These are phyloP conservation scores for Saksenaea vasiformis DNA, from an alignment of 371 early-diverging fungal genomes.

Conservation along the genomic window DNA sequence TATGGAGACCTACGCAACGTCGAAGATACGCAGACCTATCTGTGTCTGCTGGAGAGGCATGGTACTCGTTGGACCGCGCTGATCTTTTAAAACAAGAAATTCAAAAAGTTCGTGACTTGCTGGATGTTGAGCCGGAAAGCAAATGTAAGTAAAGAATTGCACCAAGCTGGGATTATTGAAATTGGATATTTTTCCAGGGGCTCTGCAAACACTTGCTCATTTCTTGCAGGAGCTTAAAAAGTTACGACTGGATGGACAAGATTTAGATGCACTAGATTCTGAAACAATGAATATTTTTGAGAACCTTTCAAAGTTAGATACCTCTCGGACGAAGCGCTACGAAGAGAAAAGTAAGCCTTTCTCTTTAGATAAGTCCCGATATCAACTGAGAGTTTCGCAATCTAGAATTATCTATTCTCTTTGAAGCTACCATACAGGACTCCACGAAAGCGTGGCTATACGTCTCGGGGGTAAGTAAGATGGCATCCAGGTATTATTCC, in stretches of 20 bases:
- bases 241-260: slow-evolving; percentile 11
- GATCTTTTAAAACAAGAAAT: slow-evolving; percentile 63
- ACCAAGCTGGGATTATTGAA: neutral
- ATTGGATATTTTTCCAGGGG: slow-evolving; percentile 37
- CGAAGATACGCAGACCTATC: slow-evolving; percentile 8
- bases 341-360: slow-evolving; percentile 56
- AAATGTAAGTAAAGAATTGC: slow-evolving; percentile 63
- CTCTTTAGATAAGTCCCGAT: neutral
- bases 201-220: slow-evolving; percentile 51
- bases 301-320: slow-evolving; percentile 58
- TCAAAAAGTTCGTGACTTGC: slow-evolving; percentile 69
- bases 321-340: slow-evolving; percentile 63
- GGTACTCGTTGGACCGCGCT: slow-evolving; percentile 46
- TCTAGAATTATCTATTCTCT: neutral
- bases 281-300: slow-evolving; percentile 58
- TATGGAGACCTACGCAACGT: neutral
- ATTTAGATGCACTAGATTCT: slow-evolving; percentile 31
- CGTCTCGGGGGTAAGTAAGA: too few species aligned
- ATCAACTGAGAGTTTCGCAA: too few species aligned
- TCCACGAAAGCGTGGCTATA: too few species aligned
- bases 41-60: slow-evolving; percentile 17
- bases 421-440: too few species aligned
- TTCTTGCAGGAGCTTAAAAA: slow-evolving; percentile 41
- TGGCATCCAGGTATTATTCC: too few species aligned
- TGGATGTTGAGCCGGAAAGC: slow-evolving; percentile 86